These are phyloP conservation scores for Cochlearia excelsa DNA, from an alignment of 345 rosid species.

Conservation along the genomic window DNA sequence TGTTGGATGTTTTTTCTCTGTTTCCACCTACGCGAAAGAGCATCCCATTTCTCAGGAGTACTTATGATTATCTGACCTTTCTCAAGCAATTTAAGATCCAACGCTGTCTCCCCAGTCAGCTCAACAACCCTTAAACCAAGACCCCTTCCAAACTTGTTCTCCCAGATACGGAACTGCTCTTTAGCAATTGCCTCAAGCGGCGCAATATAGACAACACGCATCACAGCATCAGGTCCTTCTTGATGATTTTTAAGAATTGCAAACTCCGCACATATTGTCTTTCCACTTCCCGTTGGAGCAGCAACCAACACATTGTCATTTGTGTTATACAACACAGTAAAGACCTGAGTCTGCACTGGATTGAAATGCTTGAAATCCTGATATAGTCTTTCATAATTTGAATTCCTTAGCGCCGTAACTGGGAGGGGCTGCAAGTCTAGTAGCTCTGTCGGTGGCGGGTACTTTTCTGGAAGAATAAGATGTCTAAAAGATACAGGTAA, in stretches of 20 bases:
- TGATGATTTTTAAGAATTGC: conserved; percentile 85
- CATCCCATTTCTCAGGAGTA: conserved; percentile 98
- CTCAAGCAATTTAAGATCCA: conserved; percentile 82
- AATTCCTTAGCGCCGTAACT: conserved; percentile 88
- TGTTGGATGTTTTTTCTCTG: conserved; percentile 81
- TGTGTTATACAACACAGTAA: conserved; percentile 75
- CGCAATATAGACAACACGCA: conserved; percentile 86
- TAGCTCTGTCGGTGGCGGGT: conserved; percentile 96
- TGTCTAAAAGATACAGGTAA: conserved; percentile 92
- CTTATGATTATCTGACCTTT: conserved; percentile 81
- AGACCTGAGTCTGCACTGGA: conserved; percentile 98
- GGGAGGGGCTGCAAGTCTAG: conserved; percentile 93
- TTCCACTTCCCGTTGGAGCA: conserved; percentile 97
- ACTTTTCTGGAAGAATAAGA: conserved; percentile 94
- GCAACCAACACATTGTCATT: conserved; percentile 94
- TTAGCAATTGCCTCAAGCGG: conserved; percentile 89
- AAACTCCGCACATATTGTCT: conserved; percentile 95
- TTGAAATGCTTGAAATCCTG: conserved; percentile 85
- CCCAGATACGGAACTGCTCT: conserved; percentile 79
- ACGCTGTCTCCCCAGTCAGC: conserved; percentile 77
- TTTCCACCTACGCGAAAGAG: conserved; percentile 93
- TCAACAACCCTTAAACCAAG: conserved; percentile 85
- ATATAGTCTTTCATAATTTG: conserved; percentile 80
- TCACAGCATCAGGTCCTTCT: conserved; percentile 57
- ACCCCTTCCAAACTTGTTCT: conserved; percentile 73